Percentiles rank a stretch among this genome's conserved stretches.
phyloP scores from a whole-genome alignment of 257 asterid genomes.

The Lycium ferocissimum region DNA sequence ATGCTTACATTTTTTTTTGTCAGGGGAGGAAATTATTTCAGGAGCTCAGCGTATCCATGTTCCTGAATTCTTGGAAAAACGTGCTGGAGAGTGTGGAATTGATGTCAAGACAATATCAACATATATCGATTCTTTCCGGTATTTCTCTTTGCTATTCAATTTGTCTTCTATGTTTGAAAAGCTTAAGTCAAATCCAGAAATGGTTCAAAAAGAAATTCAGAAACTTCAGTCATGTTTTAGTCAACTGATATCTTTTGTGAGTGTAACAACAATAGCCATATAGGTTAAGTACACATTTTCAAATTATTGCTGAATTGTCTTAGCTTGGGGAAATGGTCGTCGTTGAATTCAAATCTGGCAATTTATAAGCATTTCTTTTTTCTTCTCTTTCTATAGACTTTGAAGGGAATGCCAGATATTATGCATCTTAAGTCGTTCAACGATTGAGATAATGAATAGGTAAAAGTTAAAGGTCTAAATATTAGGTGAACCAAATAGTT shows the following conservation, averaged over 20 bases:
- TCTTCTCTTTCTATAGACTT: neutral
- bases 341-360: neutral
- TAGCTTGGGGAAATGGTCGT: neutral
- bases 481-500: neutral
- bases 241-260: neutral
- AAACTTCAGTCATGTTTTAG: neutral
- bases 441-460: neutral
- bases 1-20: neutral
- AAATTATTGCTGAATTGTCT: neutral
- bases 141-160: neutral
- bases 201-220: neutral
- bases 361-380: neutral
- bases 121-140: constrained; percentile 89
- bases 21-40: constrained; percentile 94
- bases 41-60: constrained; percentile 94
- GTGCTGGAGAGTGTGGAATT: constrained; percentile 77
- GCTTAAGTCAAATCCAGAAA: neutral
- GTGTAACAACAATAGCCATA: neutral
- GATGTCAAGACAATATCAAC: constrained; percentile 77
- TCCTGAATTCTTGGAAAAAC: constrained; percentile 65
- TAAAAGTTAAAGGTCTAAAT: neutral
- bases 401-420: neutral
- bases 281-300: neutral
- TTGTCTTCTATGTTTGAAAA: neutral
- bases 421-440: neutral